Percentiles rank a stretch among this genome's conserved stretches.
Conservation (phyloP, 331 rosid species). For the Pyrus hybrid region DNA sequence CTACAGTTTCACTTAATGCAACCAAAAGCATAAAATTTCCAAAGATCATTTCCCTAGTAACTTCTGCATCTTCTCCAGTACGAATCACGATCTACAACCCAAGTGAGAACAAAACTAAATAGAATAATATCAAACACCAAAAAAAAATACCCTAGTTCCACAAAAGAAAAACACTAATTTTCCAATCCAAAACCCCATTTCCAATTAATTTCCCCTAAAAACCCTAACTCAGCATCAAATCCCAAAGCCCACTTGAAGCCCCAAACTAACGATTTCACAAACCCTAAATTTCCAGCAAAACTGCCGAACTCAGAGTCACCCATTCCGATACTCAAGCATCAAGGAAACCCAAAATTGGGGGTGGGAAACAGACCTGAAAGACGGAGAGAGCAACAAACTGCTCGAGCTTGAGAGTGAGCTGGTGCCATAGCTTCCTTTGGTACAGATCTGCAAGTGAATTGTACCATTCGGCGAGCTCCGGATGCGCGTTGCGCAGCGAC, state of each 20-base stretch:
- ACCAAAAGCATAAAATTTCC: background rate
- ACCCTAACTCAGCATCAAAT: slow-evolving; percentile 7
- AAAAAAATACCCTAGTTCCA: background rate
- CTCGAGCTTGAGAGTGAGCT: slow-evolving; percentile 97
- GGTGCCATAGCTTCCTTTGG: slow-evolving; percentile 99
- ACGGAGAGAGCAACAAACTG: slow-evolving; percentile 87
- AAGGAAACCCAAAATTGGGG: background rate
- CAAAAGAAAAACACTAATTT: background rate
- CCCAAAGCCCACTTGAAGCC: background rate
- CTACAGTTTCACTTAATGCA: background rate
- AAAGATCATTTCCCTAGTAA: background rate
- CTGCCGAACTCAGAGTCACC: background rate
- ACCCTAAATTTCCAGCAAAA: slow-evolving; percentile 28
- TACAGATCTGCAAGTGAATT: slow-evolving; percentile 94
- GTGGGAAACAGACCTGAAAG: slow-evolving; percentile 54
- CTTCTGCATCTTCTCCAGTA: background rate
- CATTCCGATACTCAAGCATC: background rate
- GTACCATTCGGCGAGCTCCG: slow-evolving; percentile 91
- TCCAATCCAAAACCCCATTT: background rate
- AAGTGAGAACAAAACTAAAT: background rate
- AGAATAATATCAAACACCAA: background rate
- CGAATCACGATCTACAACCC: background rate
- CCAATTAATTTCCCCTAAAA: background rate
- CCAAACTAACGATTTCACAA: slow-evolving; percentile 7
- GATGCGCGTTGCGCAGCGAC: slow-evolving; percentile 73